phyloP scores from a whole-genome alignment of 2,329 filamentous ascomycete genomes.

The Aspergillus fijiensis region DNA sequence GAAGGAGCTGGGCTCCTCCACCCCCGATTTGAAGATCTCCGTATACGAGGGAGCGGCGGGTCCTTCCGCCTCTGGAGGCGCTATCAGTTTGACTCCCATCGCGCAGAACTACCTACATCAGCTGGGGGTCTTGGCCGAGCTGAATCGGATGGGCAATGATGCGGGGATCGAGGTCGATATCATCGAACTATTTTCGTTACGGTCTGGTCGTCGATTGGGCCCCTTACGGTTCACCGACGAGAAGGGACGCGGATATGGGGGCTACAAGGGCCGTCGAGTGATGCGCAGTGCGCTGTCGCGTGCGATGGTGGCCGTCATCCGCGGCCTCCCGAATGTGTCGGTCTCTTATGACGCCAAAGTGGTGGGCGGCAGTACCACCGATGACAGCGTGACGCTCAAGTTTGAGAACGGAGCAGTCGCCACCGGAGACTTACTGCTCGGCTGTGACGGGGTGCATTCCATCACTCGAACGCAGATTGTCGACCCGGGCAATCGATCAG shows the following conservation, averaged over 20 bases:
- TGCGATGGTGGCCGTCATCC: constrained; percentile 32
- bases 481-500: constrained; percentile 33
- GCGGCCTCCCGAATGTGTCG: constrained; percentile 8
- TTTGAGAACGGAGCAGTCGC: constrained; percentile 35
- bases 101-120: constrained; percentile 36
- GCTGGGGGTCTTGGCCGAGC: constrained; percentile 33
- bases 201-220: constrained; percentile 32
- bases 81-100: constrained; percentile 39
- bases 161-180: constrained; percentile 30
- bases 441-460: constrained; percentile 45
- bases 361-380: constrained; percentile 8
- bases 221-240: constrained; percentile 30
- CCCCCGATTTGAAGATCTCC: constrained; percentile 22
- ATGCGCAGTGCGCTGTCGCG: constrained; percentile 34
- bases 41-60: constrained; percentile 31
- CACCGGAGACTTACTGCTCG: constrained; percentile 38
- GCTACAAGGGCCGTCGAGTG: constrained; percentile 33
- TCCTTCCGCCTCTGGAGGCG: constrained; percentile 35
- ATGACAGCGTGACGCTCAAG: constrained; percentile 23
- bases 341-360: constrained; percentile 14
- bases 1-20: constrained; percentile 16
- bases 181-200: constrained; percentile 35
- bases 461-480: constrained; percentile 36
- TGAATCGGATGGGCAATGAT: constrained; percentile 31
- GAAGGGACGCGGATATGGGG: constrained; percentile 24